Base-by-base conservation (phyloP, 2,329 filamentous ascomycete species). In the Colletotrichum sublineola region DNA sequence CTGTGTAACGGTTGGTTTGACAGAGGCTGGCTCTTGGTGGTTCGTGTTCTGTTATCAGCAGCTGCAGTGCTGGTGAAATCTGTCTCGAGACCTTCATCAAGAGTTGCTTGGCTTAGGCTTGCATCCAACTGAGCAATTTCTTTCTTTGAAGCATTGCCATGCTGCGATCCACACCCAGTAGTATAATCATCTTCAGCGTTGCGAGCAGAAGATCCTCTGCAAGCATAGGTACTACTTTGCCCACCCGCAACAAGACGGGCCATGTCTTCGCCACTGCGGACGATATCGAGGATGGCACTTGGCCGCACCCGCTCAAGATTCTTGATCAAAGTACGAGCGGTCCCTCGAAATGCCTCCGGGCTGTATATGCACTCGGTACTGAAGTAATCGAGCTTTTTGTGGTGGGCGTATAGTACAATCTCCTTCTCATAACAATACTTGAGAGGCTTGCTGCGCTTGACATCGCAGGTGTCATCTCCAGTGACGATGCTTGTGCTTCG, bases 391-490 rank as follows among this genome's bases (percentile, higher is more conserved):
- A 99, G 87, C 81, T 95, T 95, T 83, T 96, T 97, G 85, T 99
- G 95, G 80, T 98, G 94, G 6, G 96, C 96, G 80, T 99, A 99
- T 7, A 99, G 87, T 24, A 99, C 96, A 76, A 99, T 99, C 80
- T 99, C 96, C 84, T 99, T 99, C 81, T 99, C 96, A 80, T 98
- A 99, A 1, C 96, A 95, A 81, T 98, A 99, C 82, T 99, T 98
- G 57, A 99, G 87, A 18, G 96, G 96, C 83, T 99, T 99, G 83
- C 94, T 97, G 75, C 96, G 90, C 85, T 97, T 97, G 75, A 98
- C 96, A 73, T 97, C 94, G 71, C 93, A 95, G n/a, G 88, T 89
- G 42, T 91, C 85, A 77, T 90, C 92, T 52, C 89, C 93, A 2
- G 91, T 99, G 18, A 98, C 87, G 77, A 99, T 98, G 76, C 91